phyloP scores from a whole-genome alignment of 2,329 filamentous ascomycete species.

The Trichoderma afroharzianum region DNA sequence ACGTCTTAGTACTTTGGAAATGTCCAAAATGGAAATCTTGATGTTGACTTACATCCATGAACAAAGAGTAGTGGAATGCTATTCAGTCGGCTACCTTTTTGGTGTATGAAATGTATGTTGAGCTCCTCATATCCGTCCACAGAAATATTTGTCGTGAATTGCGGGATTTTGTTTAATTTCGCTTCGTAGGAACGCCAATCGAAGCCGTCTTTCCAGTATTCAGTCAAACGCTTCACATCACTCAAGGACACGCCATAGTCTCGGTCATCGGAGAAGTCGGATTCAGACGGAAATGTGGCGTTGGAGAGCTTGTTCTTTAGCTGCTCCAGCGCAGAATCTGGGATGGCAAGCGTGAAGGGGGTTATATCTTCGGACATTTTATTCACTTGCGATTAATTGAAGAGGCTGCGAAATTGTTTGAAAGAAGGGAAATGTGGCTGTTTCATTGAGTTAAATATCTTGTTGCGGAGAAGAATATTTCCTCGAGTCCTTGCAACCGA shows the following conservation, averaged over 20 bases:
- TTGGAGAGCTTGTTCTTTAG: conserved; percentile 32
- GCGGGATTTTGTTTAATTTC: conserved; percentile 55
- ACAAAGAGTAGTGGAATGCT: conserved; percentile 64
- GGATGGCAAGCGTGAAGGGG: conserved; percentile 35
- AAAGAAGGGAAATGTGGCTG: not conserved
- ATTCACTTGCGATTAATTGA: not conserved
- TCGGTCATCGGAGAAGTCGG: conserved; percentile 34
- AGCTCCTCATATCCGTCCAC: conserved; percentile 57
- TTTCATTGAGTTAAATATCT: not conserved
- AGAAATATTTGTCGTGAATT: conserved; percentile 50
- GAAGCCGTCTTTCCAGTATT: conserved; percentile 45
- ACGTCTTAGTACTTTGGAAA: not conserved
- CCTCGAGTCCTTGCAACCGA: not conserved
- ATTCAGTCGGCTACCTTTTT: conserved; percentile 45
- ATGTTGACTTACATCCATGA: conserved; percentile 54
- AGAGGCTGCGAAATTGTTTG: no score
- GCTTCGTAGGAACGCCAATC: conserved; percentile 60
- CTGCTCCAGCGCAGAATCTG: conserved; percentile 29
- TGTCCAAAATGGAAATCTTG: no score
- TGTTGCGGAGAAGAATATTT: not conserved
- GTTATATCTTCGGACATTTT: conserved; percentile 23
- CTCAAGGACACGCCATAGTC: conserved; percentile 30
- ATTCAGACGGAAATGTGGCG: conserved; percentile 29
- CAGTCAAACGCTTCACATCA: conserved; percentile 34
- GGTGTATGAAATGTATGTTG: conserved; percentile 62